Evolutionary conservation across 2,329 filamentous ascomycete species (phyloP).

Genomic region (Talaromyces sp.): DNA sequence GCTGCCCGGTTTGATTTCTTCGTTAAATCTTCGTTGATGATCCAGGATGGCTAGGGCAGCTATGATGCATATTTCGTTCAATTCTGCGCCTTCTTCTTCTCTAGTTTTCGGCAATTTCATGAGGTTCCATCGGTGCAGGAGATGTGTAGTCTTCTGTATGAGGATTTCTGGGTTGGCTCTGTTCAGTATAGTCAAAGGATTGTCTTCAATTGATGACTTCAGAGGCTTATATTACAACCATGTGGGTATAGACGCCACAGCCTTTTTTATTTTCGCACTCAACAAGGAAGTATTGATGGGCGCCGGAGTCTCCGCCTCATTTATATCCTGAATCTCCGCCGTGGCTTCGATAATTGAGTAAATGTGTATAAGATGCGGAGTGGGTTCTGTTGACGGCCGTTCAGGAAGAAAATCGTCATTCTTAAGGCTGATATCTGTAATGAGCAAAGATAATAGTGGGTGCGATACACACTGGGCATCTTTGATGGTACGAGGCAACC

Average conservation of each 20-base stretch:
- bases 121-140: constrained; percentile 18
- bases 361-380: constrained; percentile 15
- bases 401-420: constrained; percentile 4
- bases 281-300: constrained; percentile 6
- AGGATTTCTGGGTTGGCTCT: constrained; percentile 18
- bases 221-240: constrained; percentile 10
- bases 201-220: constrained; percentile 15
- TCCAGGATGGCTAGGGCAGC: constrained; percentile 61
- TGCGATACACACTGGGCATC: constrained; percentile 21
- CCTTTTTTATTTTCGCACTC: constrained; percentile 12
- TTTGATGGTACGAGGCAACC: constrained; percentile 23
- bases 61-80: constrained; percentile 10
- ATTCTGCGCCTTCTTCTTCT: not conserved
- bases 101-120: constrained; percentile 7
- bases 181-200: constrained; percentile 15
- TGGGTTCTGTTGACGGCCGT: constrained; percentile 4
- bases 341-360: constrained; percentile 12
- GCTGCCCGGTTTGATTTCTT: constrained; percentile 14
- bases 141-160: constrained; percentile 19
- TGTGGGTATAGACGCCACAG: constrained; percentile 14
- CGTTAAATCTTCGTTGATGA: constrained; percentile 45
- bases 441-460: constrained; percentile 7
- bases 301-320: constrained; percentile 10
- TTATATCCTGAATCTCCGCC: constrained; percentile 17
- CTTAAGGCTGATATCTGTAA: constrained; percentile 1